Evolutionary conservation across 768 basidiomycete genomes (phyloP).

Genomic region (Tubosaeta brunneosetosa): DNA sequence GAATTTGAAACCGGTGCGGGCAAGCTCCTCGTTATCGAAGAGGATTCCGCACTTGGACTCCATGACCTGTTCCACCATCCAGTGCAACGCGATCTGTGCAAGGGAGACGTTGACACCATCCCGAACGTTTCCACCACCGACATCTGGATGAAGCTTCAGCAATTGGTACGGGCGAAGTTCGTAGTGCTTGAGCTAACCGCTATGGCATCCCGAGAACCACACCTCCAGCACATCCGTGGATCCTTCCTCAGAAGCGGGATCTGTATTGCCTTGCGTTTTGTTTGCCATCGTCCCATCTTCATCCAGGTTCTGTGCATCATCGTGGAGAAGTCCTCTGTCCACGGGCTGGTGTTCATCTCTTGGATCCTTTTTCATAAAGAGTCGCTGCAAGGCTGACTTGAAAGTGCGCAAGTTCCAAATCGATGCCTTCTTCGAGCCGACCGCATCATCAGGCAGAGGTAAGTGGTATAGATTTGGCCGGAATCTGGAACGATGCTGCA

Average conservation of each 20-base stretch:
- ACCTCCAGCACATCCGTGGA: constrained; percentile 64
- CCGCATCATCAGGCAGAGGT: constrained; percentile 22
- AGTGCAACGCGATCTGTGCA: constrained; percentile 60
- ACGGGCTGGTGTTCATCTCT: background rate
- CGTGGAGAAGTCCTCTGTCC: background rate
- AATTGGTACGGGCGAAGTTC: background rate
- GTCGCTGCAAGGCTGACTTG: background rate
- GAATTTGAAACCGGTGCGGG: constrained; percentile 36
- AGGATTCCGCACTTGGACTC: constrained; percentile 51
- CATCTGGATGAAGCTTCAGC: constrained; percentile 39
- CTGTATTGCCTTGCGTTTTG: background rate
- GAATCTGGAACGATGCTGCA: constrained; percentile 60
- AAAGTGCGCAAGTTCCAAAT: background rate
- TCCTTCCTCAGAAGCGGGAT: background rate
- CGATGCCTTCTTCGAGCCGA: background rate
- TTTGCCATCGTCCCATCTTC: background rate
- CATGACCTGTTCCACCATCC: constrained; percentile 74
- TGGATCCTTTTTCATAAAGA: background rate
- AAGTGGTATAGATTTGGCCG: constrained; percentile 60
- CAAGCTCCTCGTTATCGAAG: constrained; percentile 50
- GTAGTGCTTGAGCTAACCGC: constrained; percentile 40
- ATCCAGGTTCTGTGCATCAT: background rate
- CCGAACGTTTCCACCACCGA: constrained; percentile 60
- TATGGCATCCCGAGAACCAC: constrained; percentile 75
- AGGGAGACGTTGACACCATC: constrained; percentile 42